Evolutionary conservation across 441 rosid species (phyloP), one percentile per base, ranked within the genome.

Genomic region (Gossypium gossypioides): DNA sequence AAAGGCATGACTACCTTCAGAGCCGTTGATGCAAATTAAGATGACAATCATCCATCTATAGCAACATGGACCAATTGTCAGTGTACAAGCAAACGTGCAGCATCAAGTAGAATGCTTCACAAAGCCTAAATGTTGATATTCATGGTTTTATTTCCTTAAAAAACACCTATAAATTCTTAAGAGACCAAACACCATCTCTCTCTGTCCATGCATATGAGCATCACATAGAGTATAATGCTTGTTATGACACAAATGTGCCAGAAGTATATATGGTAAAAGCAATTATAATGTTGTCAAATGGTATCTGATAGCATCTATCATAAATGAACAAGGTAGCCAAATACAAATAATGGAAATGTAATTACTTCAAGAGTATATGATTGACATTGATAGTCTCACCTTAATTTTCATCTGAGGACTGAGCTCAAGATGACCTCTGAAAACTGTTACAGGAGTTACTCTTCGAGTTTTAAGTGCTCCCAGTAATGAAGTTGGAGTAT

Each of bases 341-440:
- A 3, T 8, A 62, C 27, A 62, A 62, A 37, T 16, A 8, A 8
- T 10, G 19, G 44, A 27, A 0, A 13, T 13, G 12, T 34, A 40
- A 44, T 32, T 9, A 16, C 4, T 58, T 34, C 52, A 22, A 58
- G 19, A 57, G 6, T 6, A 58, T 37, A 57, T 65, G 67, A 27
- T 64, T 2, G 42, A 66, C 4, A 57, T 7, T 48, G 68, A 73
- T 54, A 68, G 32, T 65, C 74, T 83, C 73, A 89, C 98, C 96
- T 89, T 92, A 74, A 94, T 89, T 81, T 81, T 92, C 93, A 92
- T 71, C 37, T 82, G 64, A 71, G 86, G 80, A 78, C 84, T 74
- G 65, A 94, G 80, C 80, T 94, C 99, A 82, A 92, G 89, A 69
- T 86, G 86, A 61, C 97, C 99, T 83, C 97, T 89, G 79, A 84